Evolutionary conservation across 768 basidiomycete species (phyloP).

Genomic region (Leccinum rimulosum): DNA sequence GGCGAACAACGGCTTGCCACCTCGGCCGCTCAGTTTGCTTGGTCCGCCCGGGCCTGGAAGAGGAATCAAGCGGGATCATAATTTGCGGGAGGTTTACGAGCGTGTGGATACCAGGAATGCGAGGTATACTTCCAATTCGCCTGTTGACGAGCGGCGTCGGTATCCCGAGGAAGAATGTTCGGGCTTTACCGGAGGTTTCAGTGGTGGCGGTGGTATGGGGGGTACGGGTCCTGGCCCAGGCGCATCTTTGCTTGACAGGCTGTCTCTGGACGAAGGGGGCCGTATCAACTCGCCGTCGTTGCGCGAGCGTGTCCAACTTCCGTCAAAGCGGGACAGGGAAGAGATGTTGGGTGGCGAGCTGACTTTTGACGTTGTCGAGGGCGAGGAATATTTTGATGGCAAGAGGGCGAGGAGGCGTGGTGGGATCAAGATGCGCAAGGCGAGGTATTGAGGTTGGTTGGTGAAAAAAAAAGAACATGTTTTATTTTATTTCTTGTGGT

Average conservation of each 20-base stretch:
- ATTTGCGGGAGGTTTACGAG: constrained; percentile 20
- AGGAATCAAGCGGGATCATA: constrained; percentile 14
- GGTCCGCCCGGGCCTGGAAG: constrained; percentile 17
- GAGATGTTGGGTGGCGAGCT: constrained; percentile 24
- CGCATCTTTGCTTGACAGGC: constrained; percentile 38
- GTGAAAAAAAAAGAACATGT: not conserved
- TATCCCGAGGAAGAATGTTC: constrained; percentile 15
- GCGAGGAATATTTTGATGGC: constrained; percentile 22
- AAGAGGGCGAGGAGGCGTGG: constrained; percentile 27
- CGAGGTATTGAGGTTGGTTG: constrained; percentile 10
- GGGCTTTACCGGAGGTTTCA: not conserved
- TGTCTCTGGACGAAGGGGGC: constrained; percentile 26
- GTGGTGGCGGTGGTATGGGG: not conserved
- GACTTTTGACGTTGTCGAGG: constrained; percentile 8
- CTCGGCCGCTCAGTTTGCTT: constrained; percentile 22
- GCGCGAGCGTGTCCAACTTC: constrained; percentile 38
- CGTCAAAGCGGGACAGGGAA: constrained; percentile 32
- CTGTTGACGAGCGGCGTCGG: constrained; percentile 14
- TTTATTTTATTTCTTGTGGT: not conserved
- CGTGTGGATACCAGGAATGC: constrained; percentile 23
- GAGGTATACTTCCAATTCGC: constrained; percentile 6
- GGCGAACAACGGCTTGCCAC: constrained; percentile 24
- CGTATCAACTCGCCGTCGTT: constrained; percentile 25
- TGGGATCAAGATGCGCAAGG: constrained; percentile 19
- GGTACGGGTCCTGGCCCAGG: constrained; percentile 14